Evolutionary conservation across 257 asterid genomes (phyloP).

Genomic region (Phtheirospermum japonicum): DNA sequence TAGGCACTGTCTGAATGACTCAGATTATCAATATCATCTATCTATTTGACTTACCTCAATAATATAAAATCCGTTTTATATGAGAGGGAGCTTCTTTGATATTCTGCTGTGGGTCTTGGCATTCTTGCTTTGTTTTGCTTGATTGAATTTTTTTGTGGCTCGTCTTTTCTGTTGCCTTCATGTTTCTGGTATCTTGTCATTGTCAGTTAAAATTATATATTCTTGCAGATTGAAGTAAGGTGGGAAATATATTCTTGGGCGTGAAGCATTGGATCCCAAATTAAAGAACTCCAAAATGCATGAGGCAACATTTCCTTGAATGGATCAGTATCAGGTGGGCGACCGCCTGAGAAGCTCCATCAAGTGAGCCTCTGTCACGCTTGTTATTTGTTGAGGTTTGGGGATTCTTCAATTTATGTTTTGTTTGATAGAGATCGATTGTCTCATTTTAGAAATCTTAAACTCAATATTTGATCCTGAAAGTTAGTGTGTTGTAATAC

Average conservation of each 20-base stretch:
- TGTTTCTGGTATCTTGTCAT: slow-evolving; percentile 11
- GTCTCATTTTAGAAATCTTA: background rate
- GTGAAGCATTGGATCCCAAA: slow-evolving; percentile 99
- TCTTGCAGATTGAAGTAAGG: slow-evolving; percentile 48
- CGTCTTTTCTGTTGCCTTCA: background rate
- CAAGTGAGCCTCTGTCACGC: slow-evolving; percentile 98
- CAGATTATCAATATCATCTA: no score
- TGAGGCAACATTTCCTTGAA: slow-evolving; percentile 70
- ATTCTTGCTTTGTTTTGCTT: background rate
- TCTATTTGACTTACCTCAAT: background rate
- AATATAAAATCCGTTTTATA: background rate
- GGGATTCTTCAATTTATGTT: slow-evolving; percentile 21
- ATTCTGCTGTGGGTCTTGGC: background rate
- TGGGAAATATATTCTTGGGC: slow-evolving; percentile 37
- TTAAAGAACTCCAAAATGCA: slow-evolving; percentile 92
- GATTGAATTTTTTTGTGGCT: background rate
- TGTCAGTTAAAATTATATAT: slow-evolving; percentile 17
- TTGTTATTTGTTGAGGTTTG: slow-evolving; percentile 49
- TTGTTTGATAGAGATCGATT: background rate
- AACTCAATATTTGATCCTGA: slow-evolving; percentile 15
- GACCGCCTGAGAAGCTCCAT: slow-evolving; percentile 99
- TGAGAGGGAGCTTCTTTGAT: background rate
- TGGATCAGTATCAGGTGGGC: slow-evolving; percentile 99
- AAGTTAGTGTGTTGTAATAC: slow-evolving; percentile 24
- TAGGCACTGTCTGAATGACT: no score